These are phyloP conservation scores for Ulota crispa DNA, from an alignment of 225 moss, liverwort and hornwort species.

Conservation along the genomic window DNA sequence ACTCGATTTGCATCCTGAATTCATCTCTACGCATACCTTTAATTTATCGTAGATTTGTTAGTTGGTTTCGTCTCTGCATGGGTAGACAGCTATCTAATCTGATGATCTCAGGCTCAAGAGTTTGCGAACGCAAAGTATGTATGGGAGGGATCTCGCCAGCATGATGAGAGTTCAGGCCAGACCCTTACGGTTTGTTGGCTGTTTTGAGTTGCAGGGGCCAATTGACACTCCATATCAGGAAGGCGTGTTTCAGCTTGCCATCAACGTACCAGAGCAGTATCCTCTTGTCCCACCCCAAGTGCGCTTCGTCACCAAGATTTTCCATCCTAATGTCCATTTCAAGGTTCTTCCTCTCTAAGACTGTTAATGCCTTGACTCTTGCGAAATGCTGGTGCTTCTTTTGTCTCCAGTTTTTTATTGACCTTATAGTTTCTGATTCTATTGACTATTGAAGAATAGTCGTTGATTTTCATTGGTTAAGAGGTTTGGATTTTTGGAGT, in stretches of 20 bases:
- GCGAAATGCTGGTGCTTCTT: neutral
- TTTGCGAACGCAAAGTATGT: neutral
- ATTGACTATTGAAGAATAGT: neutral
- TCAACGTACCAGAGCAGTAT: conserved; percentile 98
- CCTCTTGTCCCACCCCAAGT: conserved; percentile 99
- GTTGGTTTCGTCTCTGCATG: neutral
- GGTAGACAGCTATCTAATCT: neutral
- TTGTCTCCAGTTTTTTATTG: neutral
- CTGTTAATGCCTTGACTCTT: neutral
- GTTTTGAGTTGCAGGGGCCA: conserved; percentile 66
- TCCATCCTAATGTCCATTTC: conserved; percentile 98
- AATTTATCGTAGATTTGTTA: neutral
- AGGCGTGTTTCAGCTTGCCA: conserved; percentile 93
- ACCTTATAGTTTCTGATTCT: neutral
- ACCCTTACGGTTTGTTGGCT: conserved; percentile 15
- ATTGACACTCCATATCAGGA: conserved; percentile 97
- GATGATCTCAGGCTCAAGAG: neutral
- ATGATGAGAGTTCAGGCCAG: conserved; percentile 3
- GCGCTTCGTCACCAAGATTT: conserved; percentile 95
- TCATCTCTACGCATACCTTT: neutral
- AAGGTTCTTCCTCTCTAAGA: conserved; percentile 52
- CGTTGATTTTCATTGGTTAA: neutral
- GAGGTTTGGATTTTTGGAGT: neutral
- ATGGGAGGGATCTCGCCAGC: neutral
- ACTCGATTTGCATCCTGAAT: conserved; percentile 9